phyloP scores from a whole-genome alignment of 116 monocot genomes.

The Thalassia testudinum region DNA sequence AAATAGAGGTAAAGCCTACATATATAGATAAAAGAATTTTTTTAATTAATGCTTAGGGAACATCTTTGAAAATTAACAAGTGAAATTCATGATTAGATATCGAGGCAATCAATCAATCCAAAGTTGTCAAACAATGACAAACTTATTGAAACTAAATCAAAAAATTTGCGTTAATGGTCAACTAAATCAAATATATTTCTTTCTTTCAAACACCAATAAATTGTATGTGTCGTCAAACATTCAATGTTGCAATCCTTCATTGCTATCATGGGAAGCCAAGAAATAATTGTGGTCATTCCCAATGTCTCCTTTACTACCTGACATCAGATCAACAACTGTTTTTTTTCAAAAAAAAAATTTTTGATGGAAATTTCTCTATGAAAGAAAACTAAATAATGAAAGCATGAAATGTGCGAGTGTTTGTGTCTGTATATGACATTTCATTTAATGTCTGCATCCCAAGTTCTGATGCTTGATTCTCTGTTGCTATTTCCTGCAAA shows the following conservation, averaged over 20 bases:
- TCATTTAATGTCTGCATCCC: conserved; percentile 35
- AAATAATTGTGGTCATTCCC: conserved; percentile 69
- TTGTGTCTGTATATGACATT: conserved; percentile 34
- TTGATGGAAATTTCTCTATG: background rate
- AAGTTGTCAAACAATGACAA: too few species aligned
- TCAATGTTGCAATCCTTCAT: conserved; percentile 47
- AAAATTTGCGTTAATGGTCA: too few species aligned
- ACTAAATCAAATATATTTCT: too few species aligned
- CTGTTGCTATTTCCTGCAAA: conserved; percentile 11
- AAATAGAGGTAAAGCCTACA: too few species aligned
- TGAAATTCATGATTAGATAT: too few species aligned
- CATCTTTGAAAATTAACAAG: too few species aligned
- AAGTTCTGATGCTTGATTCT: conserved; percentile 8
- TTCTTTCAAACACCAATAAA: too few species aligned
- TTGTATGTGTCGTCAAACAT: too few species aligned
- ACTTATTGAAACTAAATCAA: too few species aligned
- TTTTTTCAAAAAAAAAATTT: background rate
- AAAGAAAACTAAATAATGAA: background rate
- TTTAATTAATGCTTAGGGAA: too few species aligned
- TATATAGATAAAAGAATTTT: too few species aligned
- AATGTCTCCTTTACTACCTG: conserved; percentile 75
- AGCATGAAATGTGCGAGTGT: background rate
- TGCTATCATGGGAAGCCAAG: conserved; percentile 76
- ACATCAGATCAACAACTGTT: background rate
- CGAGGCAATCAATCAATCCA: too few species aligned